Evolutionary conservation across 148 eudicot genomes (phyloP).

Genomic region (Arctostaphylos glauca): DNA sequence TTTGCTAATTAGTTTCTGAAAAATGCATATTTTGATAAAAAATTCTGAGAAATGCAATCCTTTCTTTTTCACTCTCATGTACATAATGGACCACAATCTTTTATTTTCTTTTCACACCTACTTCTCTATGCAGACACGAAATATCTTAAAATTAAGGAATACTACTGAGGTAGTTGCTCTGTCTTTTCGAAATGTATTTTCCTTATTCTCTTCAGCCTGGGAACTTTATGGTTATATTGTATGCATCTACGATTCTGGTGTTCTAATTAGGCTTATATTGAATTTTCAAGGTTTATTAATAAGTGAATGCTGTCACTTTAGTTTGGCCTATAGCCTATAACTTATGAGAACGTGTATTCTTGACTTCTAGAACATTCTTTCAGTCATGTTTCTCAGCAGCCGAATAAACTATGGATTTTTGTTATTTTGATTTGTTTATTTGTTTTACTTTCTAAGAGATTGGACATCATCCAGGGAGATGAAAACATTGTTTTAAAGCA

Average conservation of each 20-base stretch:
- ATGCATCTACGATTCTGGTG: not conserved
- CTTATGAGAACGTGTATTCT: not conserved
- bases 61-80: not conserved
- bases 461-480: slow-evolving; percentile 32
- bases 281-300: not conserved
- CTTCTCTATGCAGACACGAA: not conserved
- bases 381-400: not conserved
- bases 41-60: not conserved
- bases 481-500: slow-evolving; percentile 44
- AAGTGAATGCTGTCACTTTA: not conserved
- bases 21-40: too few species aligned
- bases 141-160: not conserved
- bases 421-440: not conserved
- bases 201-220: not conserved
- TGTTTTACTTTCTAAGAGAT: slow-evolving; percentile 5
- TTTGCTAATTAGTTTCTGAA: too few species aligned
- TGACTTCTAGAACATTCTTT: too few species aligned
- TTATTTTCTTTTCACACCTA: not conserved
- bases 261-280: not conserved
- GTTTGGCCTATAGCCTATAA: not conserved
- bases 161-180: not conserved
- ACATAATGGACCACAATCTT: not conserved
- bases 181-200: not conserved
- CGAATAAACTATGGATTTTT: not conserved
- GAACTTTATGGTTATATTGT: not conserved